Conservation (phyloP, 2,329 filamentous ascomycete species). For the Colletotrichum tropicale region DNA sequence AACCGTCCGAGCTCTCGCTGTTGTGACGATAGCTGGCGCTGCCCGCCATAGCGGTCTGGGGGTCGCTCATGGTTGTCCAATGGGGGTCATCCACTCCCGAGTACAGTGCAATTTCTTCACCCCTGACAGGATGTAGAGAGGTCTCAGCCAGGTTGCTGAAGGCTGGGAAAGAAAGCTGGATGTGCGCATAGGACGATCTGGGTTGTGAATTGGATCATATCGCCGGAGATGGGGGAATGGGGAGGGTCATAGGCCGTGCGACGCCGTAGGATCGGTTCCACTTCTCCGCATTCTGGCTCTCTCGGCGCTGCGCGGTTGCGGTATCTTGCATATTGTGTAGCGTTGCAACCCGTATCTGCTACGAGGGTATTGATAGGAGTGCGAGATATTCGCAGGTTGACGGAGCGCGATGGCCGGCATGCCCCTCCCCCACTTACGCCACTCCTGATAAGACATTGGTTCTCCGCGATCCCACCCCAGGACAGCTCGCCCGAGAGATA, state of each 20-base stretch:
- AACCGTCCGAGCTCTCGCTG: conserved; percentile 3
- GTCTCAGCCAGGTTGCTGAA: background rate
- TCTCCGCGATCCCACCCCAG: background rate
- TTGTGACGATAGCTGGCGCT: background rate
- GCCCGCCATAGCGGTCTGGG: background rate
- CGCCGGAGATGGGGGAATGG: conserved; percentile 15
- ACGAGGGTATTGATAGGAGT: background rate
- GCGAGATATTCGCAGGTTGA: background rate
- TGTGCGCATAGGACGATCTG: background rate
- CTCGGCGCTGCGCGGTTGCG: background rate
- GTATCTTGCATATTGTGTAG: background rate
- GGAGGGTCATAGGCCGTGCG: background rate
- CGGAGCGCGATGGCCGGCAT: background rate
- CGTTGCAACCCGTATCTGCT: background rate
- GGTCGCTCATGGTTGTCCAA: background rate
- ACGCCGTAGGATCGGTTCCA: background rate
- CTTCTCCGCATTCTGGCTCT: conserved; percentile 6
- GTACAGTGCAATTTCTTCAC: background rate
- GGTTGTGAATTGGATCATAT: background rate
- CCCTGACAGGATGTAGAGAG: background rate
- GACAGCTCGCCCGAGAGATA: background rate
- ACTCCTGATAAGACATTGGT: background rate
- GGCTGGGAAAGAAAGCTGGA: background rate
- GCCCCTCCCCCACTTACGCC: conserved; percentile 4
- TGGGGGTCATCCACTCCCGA: background rate